Conservation (phyloP, 2,329 filamentous ascomycete genomes). For the Plenodomus biglobosus region DNA sequence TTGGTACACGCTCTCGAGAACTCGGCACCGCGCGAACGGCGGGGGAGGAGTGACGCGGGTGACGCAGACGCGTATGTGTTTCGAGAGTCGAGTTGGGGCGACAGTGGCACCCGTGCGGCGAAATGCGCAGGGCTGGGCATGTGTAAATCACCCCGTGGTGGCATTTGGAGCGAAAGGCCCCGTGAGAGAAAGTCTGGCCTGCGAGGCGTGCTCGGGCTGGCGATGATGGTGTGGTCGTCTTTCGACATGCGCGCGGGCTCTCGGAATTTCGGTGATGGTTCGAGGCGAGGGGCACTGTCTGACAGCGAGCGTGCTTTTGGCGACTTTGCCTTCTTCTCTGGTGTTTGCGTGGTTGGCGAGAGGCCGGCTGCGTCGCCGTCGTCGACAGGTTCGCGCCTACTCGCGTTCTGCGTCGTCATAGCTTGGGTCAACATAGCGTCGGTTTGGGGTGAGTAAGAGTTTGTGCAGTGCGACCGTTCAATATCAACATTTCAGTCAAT, state of each 20-base stretch:
- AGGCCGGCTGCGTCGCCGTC: slow-evolving; percentile 8
- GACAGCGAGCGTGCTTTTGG: slow-evolving; percentile 49
- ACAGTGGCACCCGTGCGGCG: slow-evolving; percentile 68
- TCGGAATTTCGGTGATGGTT: slow-evolving; percentile 50
- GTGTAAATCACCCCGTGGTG: slow-evolving; percentile 51
- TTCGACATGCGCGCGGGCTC: slow-evolving; percentile 45
- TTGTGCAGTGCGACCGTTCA: slow-evolving; percentile 6
- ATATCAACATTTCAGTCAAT: slow-evolving; percentile 29
- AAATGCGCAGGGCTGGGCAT: slow-evolving; percentile 53
- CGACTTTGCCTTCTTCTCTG: slow-evolving; percentile 42
- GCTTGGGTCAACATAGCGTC: slow-evolving; percentile 25
- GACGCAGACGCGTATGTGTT: slow-evolving; percentile 75
- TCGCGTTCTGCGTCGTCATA: slow-evolving; percentile 23
- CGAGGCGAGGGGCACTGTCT: slow-evolving; percentile 48
- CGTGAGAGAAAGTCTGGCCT: slow-evolving; percentile 64
- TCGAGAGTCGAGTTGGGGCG: slow-evolving; percentile 81
- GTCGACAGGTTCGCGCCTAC: slow-evolving; percentile 13
- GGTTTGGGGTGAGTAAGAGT: slow-evolving; percentile 5
- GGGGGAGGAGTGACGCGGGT: slow-evolving; percentile 82
- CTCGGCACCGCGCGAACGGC: slow-evolving; percentile 86
- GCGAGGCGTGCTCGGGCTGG: slow-evolving; percentile 63
- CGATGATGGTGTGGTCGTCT: slow-evolving; percentile 49
- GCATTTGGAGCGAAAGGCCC: slow-evolving; percentile 71
- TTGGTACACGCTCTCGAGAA: slow-evolving; percentile 93
- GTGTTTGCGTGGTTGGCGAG: slow-evolving; percentile 29